Conservation (phyloP, 495 filamentous ascomycete genomes). For the Podospora australis region DNA sequence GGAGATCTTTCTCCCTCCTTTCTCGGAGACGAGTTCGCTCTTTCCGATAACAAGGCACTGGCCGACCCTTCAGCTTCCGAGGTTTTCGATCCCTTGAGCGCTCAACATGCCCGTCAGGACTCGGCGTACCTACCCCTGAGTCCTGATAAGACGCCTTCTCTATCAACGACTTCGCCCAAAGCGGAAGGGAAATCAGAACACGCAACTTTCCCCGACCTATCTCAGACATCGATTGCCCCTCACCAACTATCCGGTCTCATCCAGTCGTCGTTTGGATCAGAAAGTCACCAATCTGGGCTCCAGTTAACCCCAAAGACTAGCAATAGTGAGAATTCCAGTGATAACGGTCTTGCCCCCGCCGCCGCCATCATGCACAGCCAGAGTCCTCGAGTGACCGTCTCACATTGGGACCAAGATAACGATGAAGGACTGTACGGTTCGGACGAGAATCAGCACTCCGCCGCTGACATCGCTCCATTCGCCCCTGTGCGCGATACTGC, state of each 20-base stretch:
- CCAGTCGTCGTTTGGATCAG: conserved; percentile 24
- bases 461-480: conserved; percentile 1
- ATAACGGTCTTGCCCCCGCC: conserved; percentile 35
- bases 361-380: conserved; percentile 32
- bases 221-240: conserved; percentile 12
- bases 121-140: conserved; percentile 21
- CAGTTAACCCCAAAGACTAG: conserved; percentile 45
- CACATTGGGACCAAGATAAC: conserved; percentile 39
- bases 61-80: conserved; percentile 6
- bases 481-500: conserved; percentile 27
- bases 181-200: conserved; percentile 11
- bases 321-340: conserved; percentile 42
- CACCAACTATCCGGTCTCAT: conserved; percentile 17
- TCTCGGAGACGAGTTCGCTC: conserved; percentile 21
- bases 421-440: conserved; percentile 22
- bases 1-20: conserved; percentile 31
- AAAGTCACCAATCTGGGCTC: conserved; percentile 22
- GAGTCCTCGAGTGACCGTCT: conserved; percentile 45
- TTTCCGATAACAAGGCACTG: conserved; percentile 3
- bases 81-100: conserved; percentile 1
- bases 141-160: conserved; percentile 31
- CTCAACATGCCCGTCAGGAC: conserved; percentile 10
- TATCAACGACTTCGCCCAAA: conserved; percentile 24
- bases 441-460: conserved; percentile 18
- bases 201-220: conserved; percentile 12